phyloP scores from a whole-genome alignment of 176 grass and related monocot genomes.

The Paspalum vaginatum region DNA sequence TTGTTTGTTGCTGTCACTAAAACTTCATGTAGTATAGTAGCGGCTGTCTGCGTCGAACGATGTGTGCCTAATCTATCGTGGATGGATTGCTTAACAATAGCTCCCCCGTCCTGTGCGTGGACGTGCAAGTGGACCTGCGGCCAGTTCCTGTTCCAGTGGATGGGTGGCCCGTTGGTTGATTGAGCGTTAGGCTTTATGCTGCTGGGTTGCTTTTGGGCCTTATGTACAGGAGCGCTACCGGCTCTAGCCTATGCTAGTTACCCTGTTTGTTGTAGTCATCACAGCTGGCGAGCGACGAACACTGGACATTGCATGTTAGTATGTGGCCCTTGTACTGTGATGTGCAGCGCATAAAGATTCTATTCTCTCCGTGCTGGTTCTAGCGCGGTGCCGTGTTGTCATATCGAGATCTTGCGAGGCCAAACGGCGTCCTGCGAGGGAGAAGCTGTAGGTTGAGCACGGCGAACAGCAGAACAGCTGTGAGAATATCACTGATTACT shows the following conservation, averaged over 20 bases:
- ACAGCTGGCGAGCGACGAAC: neutral
- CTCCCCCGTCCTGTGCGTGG: conserved; percentile 21
- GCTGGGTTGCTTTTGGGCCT: conserved; percentile 33
- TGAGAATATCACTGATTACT: neutral
- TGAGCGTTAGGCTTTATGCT: conserved; percentile 19
- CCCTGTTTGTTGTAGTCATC: neutral
- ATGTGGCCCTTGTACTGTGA: neutral
- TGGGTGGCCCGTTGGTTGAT: neutral
- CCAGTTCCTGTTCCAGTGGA: neutral
- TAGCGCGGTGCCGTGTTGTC: neutral
- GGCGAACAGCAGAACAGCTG: neutral
- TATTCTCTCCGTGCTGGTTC: conserved; percentile 9
- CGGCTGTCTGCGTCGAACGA: conserved; percentile 35
- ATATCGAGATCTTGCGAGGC: neutral
- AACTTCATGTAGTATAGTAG: conserved; percentile 1
- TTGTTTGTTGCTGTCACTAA: conserved; percentile 36
- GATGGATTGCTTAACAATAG: conserved; percentile 32
- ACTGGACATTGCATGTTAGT: neutral
- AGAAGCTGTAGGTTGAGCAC: neutral
- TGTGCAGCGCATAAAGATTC: conserved; percentile 15
- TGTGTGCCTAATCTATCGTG: conserved; percentile 25
- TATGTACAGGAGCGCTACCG: neutral
- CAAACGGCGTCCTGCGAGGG: neutral
- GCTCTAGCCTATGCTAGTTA: neutral
- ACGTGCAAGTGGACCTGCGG: neutral